phyloP scores from a whole-genome alignment of 2,329 filamentous ascomycete genomes.

The Sclerotinia borealis region DNA sequence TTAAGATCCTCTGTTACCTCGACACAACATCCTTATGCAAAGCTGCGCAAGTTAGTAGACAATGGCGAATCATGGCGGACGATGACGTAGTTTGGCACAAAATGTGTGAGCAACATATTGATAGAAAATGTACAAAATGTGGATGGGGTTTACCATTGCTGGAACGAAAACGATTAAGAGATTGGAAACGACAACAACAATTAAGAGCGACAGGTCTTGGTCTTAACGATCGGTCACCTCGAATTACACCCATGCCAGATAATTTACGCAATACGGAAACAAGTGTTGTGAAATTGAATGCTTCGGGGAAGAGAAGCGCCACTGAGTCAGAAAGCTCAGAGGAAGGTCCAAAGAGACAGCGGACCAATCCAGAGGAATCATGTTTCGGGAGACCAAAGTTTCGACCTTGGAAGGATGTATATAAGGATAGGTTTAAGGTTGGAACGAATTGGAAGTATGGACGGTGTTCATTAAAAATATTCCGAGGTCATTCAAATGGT shows the following conservation, averaged over 20 bases:
- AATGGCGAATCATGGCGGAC: conserved; percentile 87
- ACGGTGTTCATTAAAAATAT: conserved; percentile 74
- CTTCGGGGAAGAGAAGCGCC: conserved; percentile 25
- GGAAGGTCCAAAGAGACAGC: conserved; percentile 23
- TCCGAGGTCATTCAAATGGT: conserved; percentile 84
- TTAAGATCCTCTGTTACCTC: conserved; percentile 87
- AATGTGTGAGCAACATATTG: conserved; percentile 97
- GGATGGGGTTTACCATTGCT: conserved; percentile 90
- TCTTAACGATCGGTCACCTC: conserved; percentile 46
- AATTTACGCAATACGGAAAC: conserved; percentile 12
- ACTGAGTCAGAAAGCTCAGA: conserved; percentile 16
- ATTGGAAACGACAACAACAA: conserved; percentile 72
- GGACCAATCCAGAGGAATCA: conserved; percentile 21
- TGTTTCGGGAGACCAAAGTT: conserved; percentile 41
- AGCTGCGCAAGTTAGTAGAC: conserved; percentile 84
- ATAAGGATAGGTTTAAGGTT: conserved; percentile 90
- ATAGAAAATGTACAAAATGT: conserved; percentile 88
- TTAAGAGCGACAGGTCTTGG: conserved; percentile 56
- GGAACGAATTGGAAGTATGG: conserved; percentile 98
- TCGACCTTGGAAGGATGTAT: conserved; percentile 93
- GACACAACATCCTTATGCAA: conserved; percentile 94
- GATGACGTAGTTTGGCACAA: conserved; percentile 97
- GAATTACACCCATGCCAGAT: conserved; percentile 43
- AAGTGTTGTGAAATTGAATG: conserved; percentile 15
- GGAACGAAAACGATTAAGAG: conserved; percentile 80